Evolutionary conservation across 257 asterid species (phyloP), one percentile per base, ranked within the genome.

Genomic region (Solanum pimpinellifolium): DNA sequence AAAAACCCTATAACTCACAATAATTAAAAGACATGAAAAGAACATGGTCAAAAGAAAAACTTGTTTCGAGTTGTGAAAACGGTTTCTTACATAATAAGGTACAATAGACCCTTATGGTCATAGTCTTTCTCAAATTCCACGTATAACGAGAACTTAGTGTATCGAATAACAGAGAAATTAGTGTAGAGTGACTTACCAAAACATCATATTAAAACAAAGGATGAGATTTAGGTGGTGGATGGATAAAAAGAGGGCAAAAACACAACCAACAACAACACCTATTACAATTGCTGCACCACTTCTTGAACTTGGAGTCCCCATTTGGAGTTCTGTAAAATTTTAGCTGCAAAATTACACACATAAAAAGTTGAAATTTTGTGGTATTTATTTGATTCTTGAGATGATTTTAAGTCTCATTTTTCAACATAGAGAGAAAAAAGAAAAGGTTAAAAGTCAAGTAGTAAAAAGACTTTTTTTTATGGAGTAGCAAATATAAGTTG

Each of bases 241-340:
- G 88, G 87, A 78, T 52, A 88, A 20, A 20, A 88, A 60, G 85
- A 88, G 29, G 29, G 85, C 87, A 44, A 49, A 88, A 33, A 70
- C 59, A 86, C 88, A 86, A 25, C 90, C 90, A n/a, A 88, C 47
- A 13, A 70, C 15, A 69, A 88, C 87, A 11, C 88, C 90, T 44
- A 88, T 42, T 29, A 27, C 87, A 13, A 86, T 88, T 23, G 90
- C 88, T 14, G 73, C 84, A 21, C 78, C 87, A 74, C 56, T 86
- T 86, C 72, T 83, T 25, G 88, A 88, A 81, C 81, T 81, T 23
- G 66, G 86, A 85, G 68, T 20, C 39, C 60, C 66, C 90, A 85
- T 88, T 85, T 69, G 27, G 69, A 60, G 4, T 60, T 60, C 69
- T 60, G 15, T 60, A 10, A 60, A 60, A 60, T 18, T 23, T 60